Base-by-base conservation (phyloP, 2,329 filamentous ascomycete genomes). In the Fusarium abutilonis region DNA sequence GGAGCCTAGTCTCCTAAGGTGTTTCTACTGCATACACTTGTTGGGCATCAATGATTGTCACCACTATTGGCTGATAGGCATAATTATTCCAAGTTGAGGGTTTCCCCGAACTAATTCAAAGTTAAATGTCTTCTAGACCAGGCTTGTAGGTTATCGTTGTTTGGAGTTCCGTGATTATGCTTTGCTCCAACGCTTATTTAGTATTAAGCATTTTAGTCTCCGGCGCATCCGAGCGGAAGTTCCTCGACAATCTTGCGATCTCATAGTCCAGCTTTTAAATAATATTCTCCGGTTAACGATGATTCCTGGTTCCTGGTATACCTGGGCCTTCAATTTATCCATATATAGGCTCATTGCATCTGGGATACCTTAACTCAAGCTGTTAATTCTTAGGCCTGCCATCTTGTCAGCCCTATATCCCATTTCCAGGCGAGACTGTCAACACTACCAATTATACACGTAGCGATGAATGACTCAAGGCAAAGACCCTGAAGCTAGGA, bases 381-480 rank as follows among this genome's bases (percentile, higher is more conserved):
- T 36, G 9, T 5, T 2, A 6, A 17, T 36, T 11, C 10, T 10
- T 17, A 38, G 26, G 19, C 14, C n/a, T 38, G 21, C 48, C 39
- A 58, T 28, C n/a, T 21, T 17, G 19, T 39, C 26, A 26, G 31
- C 23, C 31, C n/a, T n/a, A 26, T 17, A 10, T 14, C 9, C 21
- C 34, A 15, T 17, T 17, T n/a, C 15, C 28, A 42, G 36, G 36
- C 39, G 26, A 40, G 21, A 41, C 28, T 23, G 32, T 15, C 26
- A 43, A 35, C 34, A 39, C 59, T 47, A 60, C 46, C 52, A 42
- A 41, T 47, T 38, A 14, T 10, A 42, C 29, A 32, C 42, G 17
- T 43, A 28, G 13, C 17, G 54, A 34, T 23, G 26, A 34, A 17
- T 34, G n/a, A 10, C 17, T 45, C 38, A 50, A 35, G 34, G 26